Evolutionary conservation across 106 monocot species (phyloP), one percentile per base, ranked within the genome.

Genomic region (Cymbidium sinense): DNA sequence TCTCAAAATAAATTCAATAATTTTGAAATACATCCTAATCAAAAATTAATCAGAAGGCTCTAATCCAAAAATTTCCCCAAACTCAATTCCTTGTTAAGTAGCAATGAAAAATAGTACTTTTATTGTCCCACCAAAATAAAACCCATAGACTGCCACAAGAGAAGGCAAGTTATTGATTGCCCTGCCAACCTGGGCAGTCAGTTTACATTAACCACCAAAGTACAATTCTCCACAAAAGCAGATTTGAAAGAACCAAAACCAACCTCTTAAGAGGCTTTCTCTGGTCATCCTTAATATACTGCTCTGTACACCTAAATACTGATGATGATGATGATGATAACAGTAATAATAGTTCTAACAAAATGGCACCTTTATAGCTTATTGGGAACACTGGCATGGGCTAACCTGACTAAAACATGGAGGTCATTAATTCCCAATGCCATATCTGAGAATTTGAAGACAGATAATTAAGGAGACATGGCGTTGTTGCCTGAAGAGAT

Each of bases 101-200:
- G 15, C 13, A 47, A 47, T 31, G 31, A 67, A 31, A 67, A 67
- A 31, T 62, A 67, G 15, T 67, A 9, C 7, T 15, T 12, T 67
- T 12, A 67, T 67, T 67, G 33, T 67, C 3, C 23, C 27, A 43
- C 18, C 64, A 76, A 84, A 75, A 72, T n/a, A 28, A 67, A 52
- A 50, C 76, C 76, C 81, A 84, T 79, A 78, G 84, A 75, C 90
- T 93, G 90, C 90, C 90, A 84, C 93, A 87, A 93, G 86, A 88
- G 93, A 90, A 84, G 88, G 88, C 87, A 31, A 52, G 72, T 84
- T 87, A 4, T 19, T 4, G 19, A 37, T 43, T 87, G 73, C 64
- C 34, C 47, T 64, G 76, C 81, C 81, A 75, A 76, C 70, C 81
- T 76, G 81, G 81, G 75, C 76, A 81, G 81, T 62, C 30, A 50